Conservation (phyloP, 2,329 filamentous ascomycete genomes). For the Aspergillus jensenii region DNA sequence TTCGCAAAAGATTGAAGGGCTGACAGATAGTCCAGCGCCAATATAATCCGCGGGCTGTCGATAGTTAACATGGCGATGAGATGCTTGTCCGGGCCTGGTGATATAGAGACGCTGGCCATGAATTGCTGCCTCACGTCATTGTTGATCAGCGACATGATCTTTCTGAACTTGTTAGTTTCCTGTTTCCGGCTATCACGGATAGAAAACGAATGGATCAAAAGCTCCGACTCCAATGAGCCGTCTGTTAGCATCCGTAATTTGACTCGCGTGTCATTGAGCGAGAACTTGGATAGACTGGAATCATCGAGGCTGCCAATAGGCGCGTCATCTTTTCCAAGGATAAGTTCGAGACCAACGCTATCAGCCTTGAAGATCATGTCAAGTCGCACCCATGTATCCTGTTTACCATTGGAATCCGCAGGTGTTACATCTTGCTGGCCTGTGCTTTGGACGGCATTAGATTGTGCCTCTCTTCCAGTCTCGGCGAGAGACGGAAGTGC, state of each 20-base stretch:
- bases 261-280: conserved; percentile 84
- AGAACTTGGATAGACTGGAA: conserved; percentile 89
- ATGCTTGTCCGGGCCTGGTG: conserved; percentile 75
- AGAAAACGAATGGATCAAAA: conserved; percentile 90
- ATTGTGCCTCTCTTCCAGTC: conserved; percentile 49
- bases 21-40: conserved; percentile 94
- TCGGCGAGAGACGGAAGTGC: conserved; percentile 65
- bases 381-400: conserved; percentile 84
- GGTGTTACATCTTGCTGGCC: conserved; percentile 52
- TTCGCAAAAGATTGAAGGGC: conserved; percentile 82
- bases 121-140: conserved; percentile 91
- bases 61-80: conserved; percentile 90
- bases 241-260: conserved; percentile 94
- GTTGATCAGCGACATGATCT: conserved; percentile 97
- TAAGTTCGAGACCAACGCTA: conserved; percentile 83
- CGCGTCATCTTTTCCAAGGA: conserved; percentile 71
- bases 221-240: conserved; percentile 84
- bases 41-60: conserved; percentile 91
- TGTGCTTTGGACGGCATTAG: conserved; percentile 50
- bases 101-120: conserved; percentile 95
- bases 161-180: conserved; percentile 92
- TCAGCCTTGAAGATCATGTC: conserved; percentile 88
- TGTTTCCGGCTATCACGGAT: conserved; percentile 87
- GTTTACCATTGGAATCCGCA: conserved; percentile 68
- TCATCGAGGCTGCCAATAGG: conserved; percentile 76